Base-by-base conservation (phyloP, 1,139 yeast species). In the Magnusiomyces suaveolens region DNA sequence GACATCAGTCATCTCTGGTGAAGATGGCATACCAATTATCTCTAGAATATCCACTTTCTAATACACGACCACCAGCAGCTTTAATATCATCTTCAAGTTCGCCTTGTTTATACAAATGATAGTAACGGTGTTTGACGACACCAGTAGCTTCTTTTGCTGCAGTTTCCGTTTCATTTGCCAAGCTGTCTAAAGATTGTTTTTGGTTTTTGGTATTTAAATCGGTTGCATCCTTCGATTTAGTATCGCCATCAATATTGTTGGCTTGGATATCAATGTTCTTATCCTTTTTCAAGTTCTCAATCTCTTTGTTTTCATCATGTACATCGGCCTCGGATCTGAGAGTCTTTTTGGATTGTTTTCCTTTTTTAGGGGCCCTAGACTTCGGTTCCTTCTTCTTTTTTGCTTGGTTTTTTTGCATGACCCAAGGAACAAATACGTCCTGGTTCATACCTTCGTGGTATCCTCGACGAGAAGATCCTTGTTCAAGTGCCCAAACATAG, bases 401-500 rank as follows among this genome's bases (percentile, higher is more conserved):
- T 29, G 49, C 56, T 50, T 52, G 60, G 52, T 58, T 60, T 56
- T 72, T 74, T 60, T 80, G 80, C 43, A 83, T 69, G 0, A 89
- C 96, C 98, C 98, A 92, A 0, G 98, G 98, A 20, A 92, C 96
- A 64, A 94, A 72, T 1, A 92, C 84, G 65, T 92, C 98, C 67
- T 88, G 98, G 52, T 87, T 89, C 79, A 85, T 90, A 2, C 94
- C 95, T 59, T 81, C 88, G 61, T 84, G 83, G 70, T 87, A 90
- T 0, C 97, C 97, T 60, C 97, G 75, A 57, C 96, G 75, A 0
- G 96, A 86, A 39, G 75, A 78, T 59, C 83, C 87, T 68, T 92
- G 98, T 62, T 94, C 98, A 53, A 92, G 71, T 0, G 98, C 98
- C 98, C 98, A 92, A 55, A 95, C 95, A 66, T 90, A 90, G 16